Conservation (phyloP, 257 asterid genomes). For the Solanum chmielewskii region DNA sequence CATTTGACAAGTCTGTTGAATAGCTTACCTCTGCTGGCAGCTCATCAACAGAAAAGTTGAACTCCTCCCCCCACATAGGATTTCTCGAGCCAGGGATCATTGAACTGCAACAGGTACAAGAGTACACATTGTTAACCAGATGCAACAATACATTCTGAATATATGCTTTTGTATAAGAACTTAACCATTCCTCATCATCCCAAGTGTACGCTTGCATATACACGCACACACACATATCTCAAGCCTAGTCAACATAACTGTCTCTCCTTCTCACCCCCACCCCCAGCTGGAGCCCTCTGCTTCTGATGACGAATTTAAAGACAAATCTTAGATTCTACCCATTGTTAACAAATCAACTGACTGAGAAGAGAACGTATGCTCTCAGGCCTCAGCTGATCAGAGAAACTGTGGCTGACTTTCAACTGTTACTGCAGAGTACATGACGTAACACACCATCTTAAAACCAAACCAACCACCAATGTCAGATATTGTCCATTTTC, state of each 20-base stretch:
- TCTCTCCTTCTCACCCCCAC: neutral
- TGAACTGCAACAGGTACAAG: constrained; percentile 48
- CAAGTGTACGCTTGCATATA: neutral
- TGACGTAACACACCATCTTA: neutral
- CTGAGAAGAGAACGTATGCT: neutral
- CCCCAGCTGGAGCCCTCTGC: neutral
- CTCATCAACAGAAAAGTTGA: constrained; percentile 73
- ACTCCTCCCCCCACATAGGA: constrained; percentile 98
- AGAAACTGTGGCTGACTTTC: neutral
- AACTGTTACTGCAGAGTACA: neutral
- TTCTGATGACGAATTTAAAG: neutral
- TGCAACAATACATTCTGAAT: neutral
- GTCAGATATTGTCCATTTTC: neutral
- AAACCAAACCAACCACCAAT: neutral
- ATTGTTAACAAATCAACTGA: neutral
- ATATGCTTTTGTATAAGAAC: neutral
- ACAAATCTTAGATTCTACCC: neutral
- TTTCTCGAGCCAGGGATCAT: constrained; percentile 97
- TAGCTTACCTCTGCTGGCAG: constrained; percentile 72
- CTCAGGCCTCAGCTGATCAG: neutral
- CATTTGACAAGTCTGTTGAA: neutral
- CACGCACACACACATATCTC: neutral
- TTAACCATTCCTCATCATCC: neutral
- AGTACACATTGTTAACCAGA: neutral
- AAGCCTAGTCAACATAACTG: neutral